These are phyloP conservation scores for Metschnikowia amazonensis DNA, from an alignment of 805 yeast species.

Conservation along the genomic window DNA sequence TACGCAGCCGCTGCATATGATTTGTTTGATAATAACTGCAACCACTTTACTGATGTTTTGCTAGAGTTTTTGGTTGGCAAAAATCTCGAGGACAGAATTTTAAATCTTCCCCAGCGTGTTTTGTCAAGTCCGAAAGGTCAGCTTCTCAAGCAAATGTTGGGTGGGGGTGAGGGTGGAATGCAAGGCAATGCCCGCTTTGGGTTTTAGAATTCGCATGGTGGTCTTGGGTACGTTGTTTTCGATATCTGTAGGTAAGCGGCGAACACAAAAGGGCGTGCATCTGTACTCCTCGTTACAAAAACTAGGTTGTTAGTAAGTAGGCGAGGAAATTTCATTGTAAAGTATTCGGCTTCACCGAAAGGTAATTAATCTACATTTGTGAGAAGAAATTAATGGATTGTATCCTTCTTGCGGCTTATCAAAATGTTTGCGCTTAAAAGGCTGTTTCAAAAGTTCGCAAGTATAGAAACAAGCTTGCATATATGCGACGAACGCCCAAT, in stretches of 20 bases:
- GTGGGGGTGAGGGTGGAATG: conserved; percentile 18
- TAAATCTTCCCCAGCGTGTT: conserved; percentile 49
- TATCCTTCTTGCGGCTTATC: not conserved
- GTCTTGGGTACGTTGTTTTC: not conserved
- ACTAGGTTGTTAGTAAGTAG: not conserved
- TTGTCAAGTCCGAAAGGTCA: conserved; percentile 38
- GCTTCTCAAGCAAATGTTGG: conserved; percentile 32
- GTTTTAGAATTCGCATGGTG: conserved; percentile 3
- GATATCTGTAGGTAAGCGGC: conserved; percentile 1
- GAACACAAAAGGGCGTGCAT: not conserved
- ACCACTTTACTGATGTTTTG: conserved; percentile 59
- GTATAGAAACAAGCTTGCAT: not conserved
- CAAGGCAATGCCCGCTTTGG: conserved; percentile 16
- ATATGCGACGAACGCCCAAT: conserved; percentile 3
- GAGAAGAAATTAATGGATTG: not conserved
- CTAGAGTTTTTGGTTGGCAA: conserved; percentile 56
- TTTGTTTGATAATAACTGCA: conserved; percentile 61
- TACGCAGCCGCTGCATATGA: conserved; percentile 50
- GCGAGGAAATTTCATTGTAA: not conserved
- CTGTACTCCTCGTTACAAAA: not conserved
- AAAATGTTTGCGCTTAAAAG: not conserved
- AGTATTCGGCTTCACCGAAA: not conserved
- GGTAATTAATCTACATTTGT: not conserved
- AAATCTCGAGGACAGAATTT: conserved; percentile 50
- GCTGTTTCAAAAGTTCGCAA: conserved; percentile 1